Evolutionary conservation across 2,329 filamentous ascomycete species (phyloP).

Genomic region (Bipolaris victoriae): DNA sequence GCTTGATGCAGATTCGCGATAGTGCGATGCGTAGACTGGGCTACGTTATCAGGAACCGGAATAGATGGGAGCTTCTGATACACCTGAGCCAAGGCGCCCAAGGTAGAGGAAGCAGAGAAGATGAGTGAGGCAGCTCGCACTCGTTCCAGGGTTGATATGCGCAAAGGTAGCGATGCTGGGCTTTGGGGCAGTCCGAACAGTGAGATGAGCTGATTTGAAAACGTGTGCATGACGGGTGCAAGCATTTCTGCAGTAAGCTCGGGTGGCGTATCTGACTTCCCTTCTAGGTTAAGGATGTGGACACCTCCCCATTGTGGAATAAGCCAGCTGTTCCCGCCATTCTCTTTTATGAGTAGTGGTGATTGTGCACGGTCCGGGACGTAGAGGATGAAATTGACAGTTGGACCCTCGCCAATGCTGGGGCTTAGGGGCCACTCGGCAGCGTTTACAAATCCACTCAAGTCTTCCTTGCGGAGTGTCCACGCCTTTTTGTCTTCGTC

Average conservation of each 20-base stretch:
- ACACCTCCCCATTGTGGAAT: constrained; percentile 95
- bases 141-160: constrained; percentile 83
- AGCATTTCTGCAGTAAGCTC: constrained; percentile 70
- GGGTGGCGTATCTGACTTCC: constrained; percentile 40
- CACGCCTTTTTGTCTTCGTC: constrained; percentile 63
- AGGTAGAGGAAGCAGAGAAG: constrained; percentile 86
- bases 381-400: constrained; percentile 94
- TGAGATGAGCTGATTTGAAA: constrained; percentile 87
- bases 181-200: constrained; percentile 83
- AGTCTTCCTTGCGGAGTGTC: constrained; percentile 79
- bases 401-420: constrained; percentile 90
- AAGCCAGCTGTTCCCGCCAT: constrained; percentile 77
- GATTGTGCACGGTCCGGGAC: constrained; percentile 73
- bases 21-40: constrained; percentile 80
- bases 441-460: constrained; percentile 95
- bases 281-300: constrained; percentile 68
- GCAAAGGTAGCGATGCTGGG: constrained; percentile 78
- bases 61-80: constrained; percentile 83
- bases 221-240: constrained; percentile 82
- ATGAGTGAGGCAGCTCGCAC: constrained; percentile 84
- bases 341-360: constrained; percentile 66
- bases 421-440: constrained; percentile 97
- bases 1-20: constrained; percentile 78
- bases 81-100: constrained; percentile 89
- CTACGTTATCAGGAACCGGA: constrained; percentile 85